These are phyloP conservation scores for Hanseniaspora mollemarum DNA, from an alignment of 805 yeast genomes.

Conservation along the genomic window DNA sequence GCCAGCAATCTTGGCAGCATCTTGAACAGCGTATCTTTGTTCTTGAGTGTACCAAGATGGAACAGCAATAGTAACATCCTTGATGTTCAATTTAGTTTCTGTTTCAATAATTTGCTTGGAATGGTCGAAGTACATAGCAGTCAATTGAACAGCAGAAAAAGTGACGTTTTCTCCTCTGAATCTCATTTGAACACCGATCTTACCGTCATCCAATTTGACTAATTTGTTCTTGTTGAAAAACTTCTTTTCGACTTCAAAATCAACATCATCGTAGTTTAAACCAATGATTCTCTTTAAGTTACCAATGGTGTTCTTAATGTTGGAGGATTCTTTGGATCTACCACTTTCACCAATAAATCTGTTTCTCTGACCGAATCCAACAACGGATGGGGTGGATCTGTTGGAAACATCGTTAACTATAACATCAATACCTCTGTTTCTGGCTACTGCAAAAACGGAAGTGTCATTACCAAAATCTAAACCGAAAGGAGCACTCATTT, in stretches of 20 bases:
- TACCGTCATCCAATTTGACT: constrained; percentile 57
- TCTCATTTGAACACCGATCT: constrained; percentile 75
- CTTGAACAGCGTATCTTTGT: constrained; percentile 92
- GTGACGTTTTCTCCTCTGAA: constrained; percentile 65
- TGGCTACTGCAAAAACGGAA: constrained; percentile 91
- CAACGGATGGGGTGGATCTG: constrained; percentile 85
- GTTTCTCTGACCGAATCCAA: constrained; percentile 82
- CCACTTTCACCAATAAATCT: constrained; percentile 93
- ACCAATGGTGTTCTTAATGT: constrained; percentile 91
- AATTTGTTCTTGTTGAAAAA: constrained; percentile 58
- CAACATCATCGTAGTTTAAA: constrained; percentile 53
- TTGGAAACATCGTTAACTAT: constrained; percentile 97
- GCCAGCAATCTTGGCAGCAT: constrained; percentile 92
- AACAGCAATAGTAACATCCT: constrained; percentile 86
- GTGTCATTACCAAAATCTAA: constrained; percentile 93
- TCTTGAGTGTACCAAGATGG: constrained; percentile 96
- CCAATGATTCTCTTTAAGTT: constrained; percentile 90
- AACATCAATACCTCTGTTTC: constrained; percentile 96
- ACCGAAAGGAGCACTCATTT: constrained; percentile 90
- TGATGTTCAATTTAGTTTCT: constrained; percentile 67
- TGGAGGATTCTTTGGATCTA: constrained; percentile 91
- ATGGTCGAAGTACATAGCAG: constrained; percentile 91
- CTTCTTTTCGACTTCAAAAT: constrained; percentile 59
- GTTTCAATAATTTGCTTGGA: constrained; percentile 64
- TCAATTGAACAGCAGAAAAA: constrained; percentile 79